Evolutionary conservation across 257 asterid species (phyloP).

Genomic region (Ligustrum vulgare): DNA sequence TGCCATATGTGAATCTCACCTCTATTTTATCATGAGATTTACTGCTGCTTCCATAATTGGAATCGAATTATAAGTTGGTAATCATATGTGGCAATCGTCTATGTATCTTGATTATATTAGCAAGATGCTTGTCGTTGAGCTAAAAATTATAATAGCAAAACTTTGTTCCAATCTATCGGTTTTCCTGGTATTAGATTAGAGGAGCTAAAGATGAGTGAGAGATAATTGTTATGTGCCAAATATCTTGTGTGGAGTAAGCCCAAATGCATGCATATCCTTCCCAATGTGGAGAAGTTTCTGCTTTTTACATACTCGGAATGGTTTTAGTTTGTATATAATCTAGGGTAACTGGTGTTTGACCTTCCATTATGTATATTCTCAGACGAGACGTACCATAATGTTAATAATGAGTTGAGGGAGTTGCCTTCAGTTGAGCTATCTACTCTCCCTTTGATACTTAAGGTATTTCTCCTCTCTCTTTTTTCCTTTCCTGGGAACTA

Average conservation of each 20-base stretch:
- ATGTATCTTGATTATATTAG: background rate
- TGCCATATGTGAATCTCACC: background rate
- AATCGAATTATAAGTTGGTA: background rate
- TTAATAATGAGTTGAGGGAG: conserved; percentile 80
- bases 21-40: background rate
- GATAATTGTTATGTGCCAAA: background rate
- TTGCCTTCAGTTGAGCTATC: conserved; percentile 93
- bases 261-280: background rate
- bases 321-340: background rate
- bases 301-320: background rate
- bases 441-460: conserved; percentile 77
- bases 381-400: conserved; percentile 75
- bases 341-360: conserved; percentile 21
- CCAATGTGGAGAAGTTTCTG: background rate
- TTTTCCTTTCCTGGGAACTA: background rate
- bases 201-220: background rate
- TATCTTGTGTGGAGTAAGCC: background rate
- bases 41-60: background rate
- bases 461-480: conserved; percentile 43
- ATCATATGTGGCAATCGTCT: background rate
- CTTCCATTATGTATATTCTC: conserved; percentile 26
- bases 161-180: background rate
- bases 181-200: background rate
- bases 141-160: background rate
- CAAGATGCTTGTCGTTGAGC: background rate